Evolutionary conservation across 2,329 filamentous ascomycete genomes (phyloP).

Genomic region (Thelonectria rubi): DNA sequence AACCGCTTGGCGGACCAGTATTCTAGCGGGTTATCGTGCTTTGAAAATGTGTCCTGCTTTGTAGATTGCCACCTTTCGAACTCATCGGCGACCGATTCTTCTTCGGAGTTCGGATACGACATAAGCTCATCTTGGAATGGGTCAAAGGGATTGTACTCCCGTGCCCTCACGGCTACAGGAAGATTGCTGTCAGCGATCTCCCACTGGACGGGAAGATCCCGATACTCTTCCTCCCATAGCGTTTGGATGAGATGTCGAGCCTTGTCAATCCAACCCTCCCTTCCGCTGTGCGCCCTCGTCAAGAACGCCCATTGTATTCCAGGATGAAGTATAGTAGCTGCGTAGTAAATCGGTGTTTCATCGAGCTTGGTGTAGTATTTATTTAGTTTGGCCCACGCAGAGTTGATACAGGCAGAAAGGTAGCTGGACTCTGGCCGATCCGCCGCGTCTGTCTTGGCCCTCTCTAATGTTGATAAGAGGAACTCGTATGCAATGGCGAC

Average conservation of each 20-base stretch:
- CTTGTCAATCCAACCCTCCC: not conserved
- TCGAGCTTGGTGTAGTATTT: too few species aligned
- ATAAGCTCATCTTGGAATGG: too few species aligned
- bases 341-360: not conserved
- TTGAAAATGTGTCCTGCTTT: not conserved
- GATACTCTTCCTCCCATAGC: not conserved
- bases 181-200: too few species aligned
- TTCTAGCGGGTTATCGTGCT: not conserved
- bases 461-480: too few species aligned
- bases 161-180: too few species aligned
- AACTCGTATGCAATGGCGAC: too few species aligned
- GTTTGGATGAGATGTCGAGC: not conserved
- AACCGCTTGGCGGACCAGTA: not conserved
- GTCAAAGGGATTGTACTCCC: too few species aligned
- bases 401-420: too few species aligned
- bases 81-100: slow-evolving; percentile 8
- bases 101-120: slow-evolving; percentile 39
- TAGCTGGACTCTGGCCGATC: too few species aligned
- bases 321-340: not conserved
- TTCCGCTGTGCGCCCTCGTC: not conserved
- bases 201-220: too few species aligned
- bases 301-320: not conserved
- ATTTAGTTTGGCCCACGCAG: too few species aligned
- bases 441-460: too few species aligned
- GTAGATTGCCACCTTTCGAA: not conserved